Conservation (phyloP, 1,284 basidiomycete species). For the Neonothopanus nambi region DNA sequence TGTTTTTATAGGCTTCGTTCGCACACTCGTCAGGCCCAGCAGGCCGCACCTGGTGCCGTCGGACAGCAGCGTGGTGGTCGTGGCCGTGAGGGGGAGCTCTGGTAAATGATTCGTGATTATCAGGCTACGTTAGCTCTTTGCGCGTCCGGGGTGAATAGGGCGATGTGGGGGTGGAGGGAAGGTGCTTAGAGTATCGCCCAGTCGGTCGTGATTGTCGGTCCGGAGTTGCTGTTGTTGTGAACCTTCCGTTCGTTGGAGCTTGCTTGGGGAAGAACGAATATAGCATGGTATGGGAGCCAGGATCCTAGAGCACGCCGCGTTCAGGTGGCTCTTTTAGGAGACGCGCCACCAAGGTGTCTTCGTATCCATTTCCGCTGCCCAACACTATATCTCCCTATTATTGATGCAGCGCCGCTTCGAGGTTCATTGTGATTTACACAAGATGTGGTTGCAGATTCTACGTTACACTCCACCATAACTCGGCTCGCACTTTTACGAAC, state of each 20-base stretch:
- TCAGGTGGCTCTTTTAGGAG: constrained; percentile 24
- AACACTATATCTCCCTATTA: constrained; percentile 8
- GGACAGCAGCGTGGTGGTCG: constrained; percentile 61
- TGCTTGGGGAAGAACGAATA: constrained; percentile 18
- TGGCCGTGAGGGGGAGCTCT: constrained; percentile 69
- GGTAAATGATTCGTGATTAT: constrained; percentile 53
- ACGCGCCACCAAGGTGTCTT: background rate
- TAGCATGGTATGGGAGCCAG: constrained; percentile 27
- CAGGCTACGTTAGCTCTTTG: constrained; percentile 35
- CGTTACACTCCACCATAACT: constrained; percentile 12
- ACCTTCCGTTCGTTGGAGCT: constrained; percentile 25
- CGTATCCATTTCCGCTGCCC: constrained; percentile 4
- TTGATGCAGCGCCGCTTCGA: constrained; percentile 1
- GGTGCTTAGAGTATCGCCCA: constrained; percentile 55
- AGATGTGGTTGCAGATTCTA: constrained; percentile 11
- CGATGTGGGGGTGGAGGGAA: constrained; percentile 58
- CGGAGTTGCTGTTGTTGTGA: constrained; percentile 28
- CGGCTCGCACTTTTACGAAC: constrained; percentile 29
- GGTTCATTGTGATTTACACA: constrained; percentile 10
- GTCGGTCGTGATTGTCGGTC: constrained; percentile 29
- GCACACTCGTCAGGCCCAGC: constrained; percentile 79
- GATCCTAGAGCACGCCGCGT: constrained; percentile 48
- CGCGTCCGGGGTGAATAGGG: constrained; percentile 58
- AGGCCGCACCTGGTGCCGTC: constrained; percentile 56
- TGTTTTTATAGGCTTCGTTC: constrained; percentile 67